These are phyloP conservation scores for Solanum etuberosum DNA, from an alignment of 257 asterid species.

Conservation along the genomic window DNA sequence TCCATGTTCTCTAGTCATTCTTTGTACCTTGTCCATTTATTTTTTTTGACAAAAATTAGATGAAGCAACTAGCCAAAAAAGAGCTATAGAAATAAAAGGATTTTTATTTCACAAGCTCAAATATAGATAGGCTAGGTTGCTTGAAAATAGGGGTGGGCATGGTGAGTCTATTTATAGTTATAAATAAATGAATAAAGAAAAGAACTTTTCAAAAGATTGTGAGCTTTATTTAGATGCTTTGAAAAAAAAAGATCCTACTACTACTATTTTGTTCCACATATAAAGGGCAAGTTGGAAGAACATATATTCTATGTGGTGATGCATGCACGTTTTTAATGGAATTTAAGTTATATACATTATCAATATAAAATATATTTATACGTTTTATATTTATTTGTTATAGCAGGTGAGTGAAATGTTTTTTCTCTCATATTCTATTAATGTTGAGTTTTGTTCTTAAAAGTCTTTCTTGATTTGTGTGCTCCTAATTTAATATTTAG, in stretches of 20 bases:
- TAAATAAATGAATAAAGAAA: neutral
- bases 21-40: slow-evolving; percentile 46
- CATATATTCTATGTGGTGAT: neutral
- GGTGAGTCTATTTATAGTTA: neutral
- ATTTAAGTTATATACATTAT: neutral
- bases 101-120: neutral
- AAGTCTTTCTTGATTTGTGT: neutral
- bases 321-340: neutral
- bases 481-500: neutral
- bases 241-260: neutral
- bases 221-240: neutral
- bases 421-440: neutral
- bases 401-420: neutral
- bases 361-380: neutral
- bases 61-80: neutral
- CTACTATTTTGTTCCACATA: neutral
- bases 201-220: neutral
- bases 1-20: slow-evolving; percentile 47
- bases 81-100: neutral
- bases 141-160: neutral
- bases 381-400: neutral
- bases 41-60: too few species aligned
- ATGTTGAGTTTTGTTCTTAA: neutral
- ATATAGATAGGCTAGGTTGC: neutral
- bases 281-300: neutral